phyloP scores from a whole-genome alignment of 441 rosid genomes.

The Euphorbia celastroides region DNA sequence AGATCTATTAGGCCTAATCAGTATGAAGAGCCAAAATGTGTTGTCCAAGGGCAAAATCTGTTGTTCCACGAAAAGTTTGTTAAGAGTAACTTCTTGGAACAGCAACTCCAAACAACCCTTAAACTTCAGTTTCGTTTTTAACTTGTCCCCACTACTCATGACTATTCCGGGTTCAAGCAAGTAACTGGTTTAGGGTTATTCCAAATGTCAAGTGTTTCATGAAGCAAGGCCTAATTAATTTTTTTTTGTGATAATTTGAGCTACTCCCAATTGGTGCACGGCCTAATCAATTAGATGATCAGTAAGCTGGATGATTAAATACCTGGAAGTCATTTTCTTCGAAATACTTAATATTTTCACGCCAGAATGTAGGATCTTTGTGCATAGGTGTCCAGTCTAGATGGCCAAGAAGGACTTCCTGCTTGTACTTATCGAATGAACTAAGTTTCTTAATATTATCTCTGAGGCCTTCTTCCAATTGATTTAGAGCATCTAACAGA shows the following conservation, averaged over 20 bases:
- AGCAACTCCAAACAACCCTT: too few species aligned
- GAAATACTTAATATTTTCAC: slow-evolving; percentile 75
- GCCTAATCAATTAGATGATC: not conserved
- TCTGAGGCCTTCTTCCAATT: slow-evolving; percentile 81
- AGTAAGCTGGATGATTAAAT: slow-evolving; percentile 5
- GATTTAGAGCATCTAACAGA: slow-evolving; percentile 78
- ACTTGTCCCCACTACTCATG: not conserved
- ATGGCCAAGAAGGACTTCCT: slow-evolving; percentile 94
- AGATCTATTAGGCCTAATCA: too few species aligned
- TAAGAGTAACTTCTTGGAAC: too few species aligned
- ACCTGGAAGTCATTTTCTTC: slow-evolving; percentile 99
- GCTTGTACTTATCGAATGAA: slow-evolving; percentile 95
- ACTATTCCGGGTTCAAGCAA: not conserved
- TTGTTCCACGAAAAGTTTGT: too few species aligned
- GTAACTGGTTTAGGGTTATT: not conserved
- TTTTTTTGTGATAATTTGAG: too few species aligned
- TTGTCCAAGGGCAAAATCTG: too few species aligned
- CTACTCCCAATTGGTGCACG: too few species aligned
- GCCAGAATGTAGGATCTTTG: slow-evolving; percentile 94
- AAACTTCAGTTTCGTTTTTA: not conserved
- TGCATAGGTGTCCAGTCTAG: slow-evolving; percentile 99
- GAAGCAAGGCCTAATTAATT: not conserved
- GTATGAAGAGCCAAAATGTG: too few species aligned
- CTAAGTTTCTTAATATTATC: slow-evolving; percentile 84
- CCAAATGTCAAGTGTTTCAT: not conserved